Base-by-base conservation (phyloP, 2,329 filamentous ascomycete species). In the Didymella glomerata region DNA sequence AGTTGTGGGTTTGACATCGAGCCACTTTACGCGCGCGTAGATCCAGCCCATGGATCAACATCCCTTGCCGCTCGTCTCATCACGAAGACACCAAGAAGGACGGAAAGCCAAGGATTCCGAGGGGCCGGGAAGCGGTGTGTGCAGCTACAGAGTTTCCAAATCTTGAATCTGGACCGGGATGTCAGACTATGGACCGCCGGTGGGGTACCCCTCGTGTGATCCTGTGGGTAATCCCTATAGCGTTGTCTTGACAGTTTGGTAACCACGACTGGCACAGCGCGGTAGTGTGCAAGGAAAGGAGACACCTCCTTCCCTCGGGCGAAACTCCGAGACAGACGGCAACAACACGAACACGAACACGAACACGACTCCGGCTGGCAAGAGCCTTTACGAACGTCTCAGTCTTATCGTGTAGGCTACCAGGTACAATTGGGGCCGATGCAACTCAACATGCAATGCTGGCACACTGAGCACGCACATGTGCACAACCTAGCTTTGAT, bases 41-140 rank as follows among this genome's bases (percentile, higher is more conserved):
- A 52, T 52, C 54, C 42, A 52, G 48, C n/a, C 28, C 7, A 3
- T 18, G 48, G 48, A 44, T 42, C 48, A 57, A 44, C 48, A 44
- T 40, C 24, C 28, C 49, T 28, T 20, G 49, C 22, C 30, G 41
- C 28, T 30, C 28, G 14, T 45, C 28, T 36, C 34, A 9, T 22
- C 22, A 20, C 34, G 34, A 25, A n/a, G 11, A 22, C 22, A 42
- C 5, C 18, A 41, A 5, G 24, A 30, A 9, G 14, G n/a, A 7
- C 22, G 8, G 10, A 18, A 18, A 30, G 42, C 51, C 13, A 25
- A 46, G 14, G 22, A 18, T 10, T 24, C 32, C 32, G 14, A 47
- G 16, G 32, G n/a, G 14, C 18, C 13, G 42, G 34, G 25, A 48
- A 42, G 44, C 34, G 45, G 52, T 54, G 52, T 54, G 45, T 36